Evolutionary conservation across 2,329 filamentous ascomycete genomes (phyloP), one percentile per base, ranked within the genome.

Genomic region (Penicillium olsonii): DNA sequence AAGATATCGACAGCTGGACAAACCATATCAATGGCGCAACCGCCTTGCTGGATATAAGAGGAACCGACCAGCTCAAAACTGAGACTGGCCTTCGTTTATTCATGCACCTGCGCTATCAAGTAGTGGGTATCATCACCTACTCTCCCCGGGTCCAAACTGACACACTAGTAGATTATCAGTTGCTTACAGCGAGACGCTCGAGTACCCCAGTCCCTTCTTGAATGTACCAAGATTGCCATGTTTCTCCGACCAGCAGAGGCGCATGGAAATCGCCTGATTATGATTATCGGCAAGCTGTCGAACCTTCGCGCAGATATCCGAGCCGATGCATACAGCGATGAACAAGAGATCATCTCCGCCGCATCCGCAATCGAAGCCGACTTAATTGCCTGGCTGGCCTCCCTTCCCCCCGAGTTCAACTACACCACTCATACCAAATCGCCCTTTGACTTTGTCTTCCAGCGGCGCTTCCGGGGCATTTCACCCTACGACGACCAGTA

Each of bases 21-120:
- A 78, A 78, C 5, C 84, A 87, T 62, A 77, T 85, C 38, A 74
- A 79, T 57, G 84, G 84, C 1, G 83, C 82, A 2, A 75, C 80
- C 37, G 81, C 83, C 10, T 66, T 87, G n/a, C 68, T 85, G 15
- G 76, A 77, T 48, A 43, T 74, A 34, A 64, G 71, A n/a, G 72
- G 70, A 8, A 45, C 57, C 4, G 57, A 69, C n/a, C 69, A 72
- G 42, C 56, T 75, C 26, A 65, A 71, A 47, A 64, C 60, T 40
- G 66, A 74, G 18, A 71, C 75, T 40, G 78, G 79, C 4, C 72
- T 82, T 52, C 73, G 77, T 27, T 75, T 78, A 5, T 75, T 84
- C 45, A 57, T 83, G 12, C 80, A 84, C 53, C 66, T 84, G 29
- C 76, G 80, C 49, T 83, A 78, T 59, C 79, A 81, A 31, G 75